Percentiles rank a stretch among this genome's conserved stretches.
These are phyloP conservation scores for Ulmus americana DNA, from an alignment of 331 rosid species.

Conservation along the genomic window DNA sequence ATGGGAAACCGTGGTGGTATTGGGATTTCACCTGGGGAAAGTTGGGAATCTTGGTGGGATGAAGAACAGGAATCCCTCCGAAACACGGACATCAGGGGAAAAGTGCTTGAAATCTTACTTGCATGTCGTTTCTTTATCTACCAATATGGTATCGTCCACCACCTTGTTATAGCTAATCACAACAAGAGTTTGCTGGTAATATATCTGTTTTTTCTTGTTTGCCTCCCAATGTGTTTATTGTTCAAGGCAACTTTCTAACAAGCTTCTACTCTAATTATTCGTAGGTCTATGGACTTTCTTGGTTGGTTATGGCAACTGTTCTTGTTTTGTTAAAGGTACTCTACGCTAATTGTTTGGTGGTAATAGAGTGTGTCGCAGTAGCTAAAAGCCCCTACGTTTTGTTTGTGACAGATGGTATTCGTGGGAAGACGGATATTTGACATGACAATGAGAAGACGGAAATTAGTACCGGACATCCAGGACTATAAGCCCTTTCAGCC, in stretches of 20 bases:
- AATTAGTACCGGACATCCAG: too few species aligned
- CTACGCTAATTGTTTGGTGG: too few species aligned
- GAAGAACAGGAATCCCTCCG: too few species aligned
- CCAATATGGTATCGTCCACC: slow-evolving; percentile 80
- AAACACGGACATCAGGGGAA: slow-evolving; percentile 54
- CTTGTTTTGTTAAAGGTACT: slow-evolving; percentile 68
- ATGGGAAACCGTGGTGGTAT: too few species aligned
- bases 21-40: too few species aligned
- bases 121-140: slow-evolving; percentile 67
- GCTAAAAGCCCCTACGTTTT: slow-evolving; percentile 1
- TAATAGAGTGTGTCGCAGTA: too few species aligned
- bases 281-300: slow-evolving; percentile 70
- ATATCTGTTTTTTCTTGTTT: slow-evolving; percentile 16
- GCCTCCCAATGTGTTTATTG: slow-evolving; percentile 6
- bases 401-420: slow-evolving; percentile 54
- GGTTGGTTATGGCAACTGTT: slow-evolving; percentile 53
- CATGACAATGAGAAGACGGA: slow-evolving; percentile 23
- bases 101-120: slow-evolving; percentile 66
- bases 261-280: slow-evolving; percentile 20
- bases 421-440: slow-evolving; percentile 77
- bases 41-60: too few species aligned
- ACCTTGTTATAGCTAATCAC: slow-evolving; percentile 62
- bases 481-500: slow-evolving; percentile 41
- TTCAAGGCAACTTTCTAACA: slow-evolving; percentile 19
- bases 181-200: slow-evolving; percentile 55